phyloP scores from a whole-genome alignment of 2,329 filamentous ascomycete species.

The Fusarium nodosum region DNA sequence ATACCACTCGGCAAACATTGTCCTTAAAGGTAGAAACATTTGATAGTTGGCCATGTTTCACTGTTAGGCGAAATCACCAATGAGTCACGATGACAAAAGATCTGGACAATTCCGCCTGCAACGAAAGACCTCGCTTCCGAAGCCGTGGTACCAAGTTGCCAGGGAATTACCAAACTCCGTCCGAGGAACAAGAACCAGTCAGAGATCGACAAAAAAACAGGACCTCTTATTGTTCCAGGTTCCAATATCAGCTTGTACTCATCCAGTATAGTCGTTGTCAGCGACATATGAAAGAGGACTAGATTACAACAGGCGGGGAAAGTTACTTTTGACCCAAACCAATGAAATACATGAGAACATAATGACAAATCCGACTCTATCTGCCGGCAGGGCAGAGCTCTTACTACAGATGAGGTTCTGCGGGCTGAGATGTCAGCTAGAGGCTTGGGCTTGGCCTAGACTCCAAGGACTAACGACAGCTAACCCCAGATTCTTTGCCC shows the following conservation, averaged over 20 bases:
- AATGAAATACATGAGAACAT: not conserved
- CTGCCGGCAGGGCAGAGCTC: constrained; percentile 13
- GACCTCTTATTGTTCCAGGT: not conserved
- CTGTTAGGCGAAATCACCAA: not conserved
- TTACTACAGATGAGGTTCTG: constrained; percentile 2
- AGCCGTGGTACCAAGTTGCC: not conserved
- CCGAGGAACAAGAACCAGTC: constrained; percentile 26
- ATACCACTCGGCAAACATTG: not conserved
- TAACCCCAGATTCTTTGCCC: constrained; percentile 6
- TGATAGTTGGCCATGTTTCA: not conserved
- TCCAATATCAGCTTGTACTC: constrained; percentile 1
- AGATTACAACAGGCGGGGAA: not conserved
- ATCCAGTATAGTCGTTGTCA: constrained; percentile 1
- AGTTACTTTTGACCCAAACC: not conserved
- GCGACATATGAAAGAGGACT: not conserved
- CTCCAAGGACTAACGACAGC: not conserved
- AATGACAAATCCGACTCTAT: constrained; percentile 2
- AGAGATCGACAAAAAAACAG: not conserved
- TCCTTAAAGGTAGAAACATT: not conserved
- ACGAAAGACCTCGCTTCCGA: not conserved
- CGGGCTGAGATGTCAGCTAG: constrained; percentile 12
- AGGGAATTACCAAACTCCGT: not conserved
- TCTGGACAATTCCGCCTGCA: not conserved
- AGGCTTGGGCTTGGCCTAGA: not conserved
- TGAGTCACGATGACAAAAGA: not conserved